phyloP scores from a whole-genome alignment of 306 rosid genomes.

The Biancaea sappan region DNA sequence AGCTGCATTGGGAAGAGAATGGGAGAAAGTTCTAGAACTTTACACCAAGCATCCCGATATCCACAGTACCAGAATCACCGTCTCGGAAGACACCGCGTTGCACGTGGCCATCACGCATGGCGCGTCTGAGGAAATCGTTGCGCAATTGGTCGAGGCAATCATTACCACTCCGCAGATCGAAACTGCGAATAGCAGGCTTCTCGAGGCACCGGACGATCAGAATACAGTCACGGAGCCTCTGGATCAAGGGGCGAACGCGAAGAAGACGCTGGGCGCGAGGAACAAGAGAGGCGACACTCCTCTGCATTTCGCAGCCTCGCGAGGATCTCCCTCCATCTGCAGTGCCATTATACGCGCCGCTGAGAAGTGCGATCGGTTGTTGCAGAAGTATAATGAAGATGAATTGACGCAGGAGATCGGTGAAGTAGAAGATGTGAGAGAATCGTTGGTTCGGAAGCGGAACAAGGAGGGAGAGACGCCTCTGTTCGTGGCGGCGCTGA shows the following conservation, averaged over 20 bases:
- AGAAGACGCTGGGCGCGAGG: not conserved
- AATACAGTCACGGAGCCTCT: no score
- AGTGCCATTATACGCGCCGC: not conserved
- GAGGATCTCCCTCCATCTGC: not conserved
- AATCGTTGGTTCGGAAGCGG: not conserved
- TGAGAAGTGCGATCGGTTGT: no score
- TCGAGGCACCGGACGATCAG: no score
- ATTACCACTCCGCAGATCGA: not conserved
- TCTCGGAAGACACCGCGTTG: not conserved
- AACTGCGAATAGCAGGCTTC: no score
- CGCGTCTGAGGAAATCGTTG: not conserved
- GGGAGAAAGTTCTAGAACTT: conserved; percentile 22
- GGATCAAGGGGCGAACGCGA: no score
- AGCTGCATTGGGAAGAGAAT: not conserved
- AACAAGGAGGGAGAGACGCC: not conserved
- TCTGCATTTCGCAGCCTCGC: not conserved
- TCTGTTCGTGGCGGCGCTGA: not conserved
- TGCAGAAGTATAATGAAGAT: no score
- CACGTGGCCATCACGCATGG: not conserved
- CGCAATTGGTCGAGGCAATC: not conserved
- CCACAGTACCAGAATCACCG: conserved; percentile 17
- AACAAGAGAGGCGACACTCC: not conserved
- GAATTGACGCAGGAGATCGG: no score
- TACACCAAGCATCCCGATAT: not conserved
- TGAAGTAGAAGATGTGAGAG: no score